A percentile compares a stretch with the other conserved stretches of the same genome.
phyloP scores from a whole-genome alignment of 768 basidiomycete species.

The Krasilnikovozyma curviuscula region DNA sequence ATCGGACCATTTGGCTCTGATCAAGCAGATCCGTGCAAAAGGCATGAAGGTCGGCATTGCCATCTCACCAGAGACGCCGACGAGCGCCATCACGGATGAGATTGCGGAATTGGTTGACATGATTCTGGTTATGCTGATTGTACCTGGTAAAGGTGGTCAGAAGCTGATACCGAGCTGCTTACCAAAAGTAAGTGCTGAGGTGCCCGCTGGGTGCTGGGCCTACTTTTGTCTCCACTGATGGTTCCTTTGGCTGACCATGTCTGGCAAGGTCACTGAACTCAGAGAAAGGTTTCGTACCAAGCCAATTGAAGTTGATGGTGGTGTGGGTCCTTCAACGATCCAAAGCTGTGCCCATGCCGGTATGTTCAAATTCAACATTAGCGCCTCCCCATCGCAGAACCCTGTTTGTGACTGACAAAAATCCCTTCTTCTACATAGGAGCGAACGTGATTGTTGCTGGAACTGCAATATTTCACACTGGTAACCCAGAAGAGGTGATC shows the following conservation, averaged over 20 bases:
- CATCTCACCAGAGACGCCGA: slow-evolving; percentile 85
- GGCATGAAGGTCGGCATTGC: slow-evolving; percentile 88
- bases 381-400: no score
- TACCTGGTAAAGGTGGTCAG: slow-evolving; percentile 84
- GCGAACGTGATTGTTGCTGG: slow-evolving; percentile 97
- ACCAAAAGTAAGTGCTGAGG: no score
- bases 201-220: no score
- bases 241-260: no score
- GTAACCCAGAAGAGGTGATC: slow-evolving; percentile 58
- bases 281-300: slow-evolving; percentile 74
- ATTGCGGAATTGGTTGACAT: slow-evolving; percentile 67
- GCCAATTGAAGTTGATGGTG: slow-evolving; percentile 95
- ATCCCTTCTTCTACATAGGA: slow-evolving; percentile 45
- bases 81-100: slow-evolving; percentile 64
- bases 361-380: slow-evolving; percentile 27
- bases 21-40: slow-evolving; percentile 53
- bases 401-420: no score
- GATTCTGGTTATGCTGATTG: slow-evolving; percentile 94
- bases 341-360: slow-evolving; percentile 75
- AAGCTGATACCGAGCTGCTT: slow-evolving; percentile 86
- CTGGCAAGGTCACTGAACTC: slow-evolving; percentile 48
- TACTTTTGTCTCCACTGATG: no score
- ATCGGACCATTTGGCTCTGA: slow-evolving; percentile 57
- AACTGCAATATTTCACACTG: slow-evolving; percentile 73
- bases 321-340: slow-evolving; percentile 79